Percentiles rank a stretch among this genome's conserved stretches.
These are phyloP conservation scores for Blastocystis sp. DNA, from an alignment of 352 stramenopile species.

Conservation along the genomic window DNA sequence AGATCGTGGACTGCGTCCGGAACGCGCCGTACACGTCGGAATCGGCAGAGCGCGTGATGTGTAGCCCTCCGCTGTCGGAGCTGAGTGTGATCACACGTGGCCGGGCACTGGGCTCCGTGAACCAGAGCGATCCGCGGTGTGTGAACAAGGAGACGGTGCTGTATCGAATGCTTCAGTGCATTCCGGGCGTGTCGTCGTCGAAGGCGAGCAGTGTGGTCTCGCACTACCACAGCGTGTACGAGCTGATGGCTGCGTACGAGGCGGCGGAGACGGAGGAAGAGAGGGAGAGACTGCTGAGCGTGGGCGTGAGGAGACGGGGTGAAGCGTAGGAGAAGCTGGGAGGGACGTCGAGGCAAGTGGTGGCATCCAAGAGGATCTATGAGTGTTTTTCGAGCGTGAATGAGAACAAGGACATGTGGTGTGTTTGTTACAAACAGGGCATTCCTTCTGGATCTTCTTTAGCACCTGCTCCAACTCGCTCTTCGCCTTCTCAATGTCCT, in stretches of 20 bases:
- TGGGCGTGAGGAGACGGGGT: neutral
- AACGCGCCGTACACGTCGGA: conserved; percentile 18
- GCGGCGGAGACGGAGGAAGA: neutral
- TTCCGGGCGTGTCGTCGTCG: conserved; percentile 8
- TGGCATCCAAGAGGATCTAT: neutral
- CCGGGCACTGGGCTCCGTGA: neutral
- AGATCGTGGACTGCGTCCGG: conserved; percentile 23
- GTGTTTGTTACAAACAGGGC: neutral
- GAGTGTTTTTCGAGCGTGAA: neutral
- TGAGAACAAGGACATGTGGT: neutral
- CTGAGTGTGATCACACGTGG: conserved; percentile 33
- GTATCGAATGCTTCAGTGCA: conserved; percentile 52
- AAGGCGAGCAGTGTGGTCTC: neutral
- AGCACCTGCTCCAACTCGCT: neutral
- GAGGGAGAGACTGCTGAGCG: neutral
- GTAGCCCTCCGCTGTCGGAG: conserved; percentile 17
- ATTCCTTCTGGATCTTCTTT: neutral
- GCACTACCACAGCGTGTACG: neutral
- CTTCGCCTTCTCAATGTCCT: conserved; percentile 38
- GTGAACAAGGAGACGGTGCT: neutral
- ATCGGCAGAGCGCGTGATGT: neutral
- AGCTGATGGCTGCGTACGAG: neutral
- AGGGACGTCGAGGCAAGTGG: neutral
- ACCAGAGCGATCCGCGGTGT: neutral
- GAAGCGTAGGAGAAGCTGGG: neutral